Percentiles rank a stretch among this genome's conserved stretches.
Conservation (phyloP, 768 basidiomycete genomes). For the Termitomyces sp. region DNA sequence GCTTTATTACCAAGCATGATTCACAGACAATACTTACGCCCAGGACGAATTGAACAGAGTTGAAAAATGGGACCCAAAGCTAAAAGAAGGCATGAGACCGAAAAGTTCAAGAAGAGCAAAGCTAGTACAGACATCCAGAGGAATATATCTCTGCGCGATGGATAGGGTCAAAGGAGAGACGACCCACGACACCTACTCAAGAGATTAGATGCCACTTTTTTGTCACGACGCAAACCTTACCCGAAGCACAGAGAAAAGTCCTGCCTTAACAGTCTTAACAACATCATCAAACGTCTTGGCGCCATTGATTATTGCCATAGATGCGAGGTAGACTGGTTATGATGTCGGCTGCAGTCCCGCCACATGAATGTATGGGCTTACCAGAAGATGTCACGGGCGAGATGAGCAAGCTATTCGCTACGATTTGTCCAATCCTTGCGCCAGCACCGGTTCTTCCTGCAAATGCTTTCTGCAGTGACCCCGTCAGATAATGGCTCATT, state of each 20-base stretch:
- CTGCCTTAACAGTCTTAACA: slow-evolving; percentile 62
- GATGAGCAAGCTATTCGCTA: slow-evolving; percentile 74
- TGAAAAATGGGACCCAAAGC: slow-evolving; percentile 92
- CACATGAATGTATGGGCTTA: slow-evolving; percentile 31
- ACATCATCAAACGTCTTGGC: slow-evolving; percentile 67
- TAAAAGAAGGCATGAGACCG: slow-evolving; percentile 24
- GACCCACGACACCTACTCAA: slow-evolving; percentile 74
- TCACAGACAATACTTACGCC: slow-evolving; percentile 50
- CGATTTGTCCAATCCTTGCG: slow-evolving; percentile 68
- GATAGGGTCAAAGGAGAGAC: slow-evolving; percentile 73
- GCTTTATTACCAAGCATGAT: not conserved
- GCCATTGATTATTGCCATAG: slow-evolving; percentile 83
- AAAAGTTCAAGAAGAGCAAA: slow-evolving; percentile 2
- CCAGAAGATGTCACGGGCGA: slow-evolving; percentile 74
- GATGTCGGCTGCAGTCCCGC: not conserved
- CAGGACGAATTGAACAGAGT: slow-evolving; percentile 67
- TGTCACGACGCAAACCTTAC: slow-evolving; percentile 37
- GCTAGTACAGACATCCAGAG: slow-evolving; percentile 57
- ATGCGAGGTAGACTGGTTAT: slow-evolving; percentile 62
- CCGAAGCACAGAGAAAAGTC: slow-evolving; percentile 72
- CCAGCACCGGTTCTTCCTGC: slow-evolving; percentile 65
- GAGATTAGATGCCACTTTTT: not conserved
- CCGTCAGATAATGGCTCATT: slow-evolving; percentile 71
- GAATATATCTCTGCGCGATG: slow-evolving; percentile 77
- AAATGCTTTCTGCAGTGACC: slow-evolving; percentile 71